Conservation (phyloP, 371 early-diverging fungal species). For the Mortierella sp. region DNA sequence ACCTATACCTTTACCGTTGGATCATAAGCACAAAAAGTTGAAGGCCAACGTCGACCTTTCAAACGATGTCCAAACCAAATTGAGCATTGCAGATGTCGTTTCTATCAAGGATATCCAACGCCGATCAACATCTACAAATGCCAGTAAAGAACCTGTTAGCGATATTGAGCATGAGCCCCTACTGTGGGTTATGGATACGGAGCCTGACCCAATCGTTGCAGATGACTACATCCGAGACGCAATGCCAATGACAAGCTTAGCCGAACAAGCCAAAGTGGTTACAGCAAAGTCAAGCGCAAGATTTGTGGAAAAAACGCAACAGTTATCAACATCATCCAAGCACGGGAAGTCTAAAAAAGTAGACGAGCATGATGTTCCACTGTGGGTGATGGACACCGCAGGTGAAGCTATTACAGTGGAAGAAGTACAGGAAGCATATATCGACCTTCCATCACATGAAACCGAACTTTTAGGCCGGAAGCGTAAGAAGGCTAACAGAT, state of each 20-base stretch:
- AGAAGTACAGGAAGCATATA: slow-evolving; percentile 16
- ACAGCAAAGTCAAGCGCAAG: background rate
- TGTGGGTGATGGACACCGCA: slow-evolving; percentile 41
- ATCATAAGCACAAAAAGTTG: slow-evolving; percentile 5
- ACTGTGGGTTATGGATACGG: slow-evolving; percentile 1
- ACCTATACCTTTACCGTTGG: background rate
- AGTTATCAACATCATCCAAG: background rate
- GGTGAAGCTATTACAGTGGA: slow-evolving; percentile 4
- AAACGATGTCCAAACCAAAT: background rate
- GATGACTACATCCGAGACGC: background rate
- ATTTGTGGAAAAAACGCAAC: background rate
- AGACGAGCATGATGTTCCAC: background rate
- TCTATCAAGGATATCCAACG: background rate
- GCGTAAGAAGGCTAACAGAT: slow-evolving; percentile 19
- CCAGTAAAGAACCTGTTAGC: background rate
- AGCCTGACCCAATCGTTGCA: background rate
- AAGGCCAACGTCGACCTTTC: slow-evolving; percentile 10
- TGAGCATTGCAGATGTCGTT: background rate
- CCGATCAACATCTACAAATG: background rate
- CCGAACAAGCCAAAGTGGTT: background rate
- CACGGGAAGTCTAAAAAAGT: background rate
- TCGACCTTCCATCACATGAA: slow-evolving; percentile 16
- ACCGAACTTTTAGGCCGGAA: slow-evolving; percentile 1
- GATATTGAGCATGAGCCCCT: background rate
- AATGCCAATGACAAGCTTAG: background rate